Evolutionary conservation across 768 basidiomycete genomes (phyloP), one percentile per base, ranked within the genome.

Genomic region (Xanthoconium stramineum): DNA sequence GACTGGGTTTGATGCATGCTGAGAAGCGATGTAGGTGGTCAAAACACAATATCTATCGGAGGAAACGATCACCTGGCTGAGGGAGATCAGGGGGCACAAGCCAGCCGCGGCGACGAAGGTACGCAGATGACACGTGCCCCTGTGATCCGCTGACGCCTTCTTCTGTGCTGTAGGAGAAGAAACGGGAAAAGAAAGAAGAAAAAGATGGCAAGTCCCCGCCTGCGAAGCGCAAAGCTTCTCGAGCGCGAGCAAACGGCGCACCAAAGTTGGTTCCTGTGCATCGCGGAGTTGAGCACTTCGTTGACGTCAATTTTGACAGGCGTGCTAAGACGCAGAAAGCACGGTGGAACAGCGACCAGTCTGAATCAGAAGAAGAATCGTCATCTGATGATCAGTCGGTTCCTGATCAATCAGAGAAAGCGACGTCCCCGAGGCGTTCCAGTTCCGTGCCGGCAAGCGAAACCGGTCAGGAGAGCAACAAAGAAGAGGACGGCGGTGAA

Each of bases 41-140:
- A 84, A 84, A 65, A 86, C 81, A 0, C 74, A 80, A 5, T 94
- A 88, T 65, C 72, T 94, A 32, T 80, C 88, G 17, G 81, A 83
- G 43, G 79, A 83, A 47, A 80, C 82, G 13, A 57, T 79, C 19
- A 59, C 70, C 17, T 87, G 86, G 85, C 67, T 93, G 7, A 75
- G 71, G 37, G 83, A 84, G 53, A 72, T 74, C 38, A 68, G 67
- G 52, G 68, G 71, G 42, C 70, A 74, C 14, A 80, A 75, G 66
- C 70, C 76, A 40, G 44, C 65, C 10, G 52, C 53, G 33, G 59
- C 61, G 20, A 52, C 54, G 9, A 76, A 77, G 64, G 62, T 67
- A 32, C 69, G 51, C 35, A 19, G n/a, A 55, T 48, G 35, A 57
- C 40, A 4, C 46, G 43, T 40, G 8, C 28, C 52, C 20, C n/a